Evolutionary conservation across 2,329 filamentous ascomycete genomes (phyloP), one percentile per base, ranked within the genome.

Genomic region (Aspergillus jensenii): DNA sequence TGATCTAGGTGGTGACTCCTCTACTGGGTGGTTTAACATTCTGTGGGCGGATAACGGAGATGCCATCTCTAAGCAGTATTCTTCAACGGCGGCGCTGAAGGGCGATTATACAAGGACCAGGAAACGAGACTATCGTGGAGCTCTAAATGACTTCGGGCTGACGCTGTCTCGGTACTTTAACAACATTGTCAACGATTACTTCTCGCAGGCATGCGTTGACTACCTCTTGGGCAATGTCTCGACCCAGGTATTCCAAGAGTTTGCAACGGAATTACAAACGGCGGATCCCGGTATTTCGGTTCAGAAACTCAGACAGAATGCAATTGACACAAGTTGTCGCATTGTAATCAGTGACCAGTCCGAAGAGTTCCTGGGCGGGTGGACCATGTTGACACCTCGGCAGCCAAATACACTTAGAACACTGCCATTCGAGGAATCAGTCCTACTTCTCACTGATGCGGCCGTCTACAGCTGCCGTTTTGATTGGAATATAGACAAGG

Each of bases 41-140:
- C 80, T 98, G 0, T 99, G 95, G 93, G 95, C 95, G 0, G 95
- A 99, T 71, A 99, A 99, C 65, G 95, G 95, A 14, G 95, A 99
- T 73, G 91, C 93, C 0, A 91, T 98, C 55, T 96, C 91, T 0
- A 92, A 93, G 65, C 93, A 97, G 72, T 99, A 99, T 73, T 92
- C 95, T 1, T 96, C 92, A 9, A 98, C 95, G 0, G 91, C 92
- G 2, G 95, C 95, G 0, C 86, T 99, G 76, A 99, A 99, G 71
- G 95, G 95, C 8, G 95, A 99, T 73, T 99, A 93, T 70, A 99
- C 95, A 1, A 85, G 95, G 45, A 97, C 93, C 3, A 84, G 88
- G 57, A 96, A 96, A 76, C 86, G 95, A 46, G 90, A 98, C 70
- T 95, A 96, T 68, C 88, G 90, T 1, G 95, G 95, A 3, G 93